phyloP scores from a whole-genome alignment of 2,329 filamentous ascomycete species.

The Fusarium sp. region DNA sequence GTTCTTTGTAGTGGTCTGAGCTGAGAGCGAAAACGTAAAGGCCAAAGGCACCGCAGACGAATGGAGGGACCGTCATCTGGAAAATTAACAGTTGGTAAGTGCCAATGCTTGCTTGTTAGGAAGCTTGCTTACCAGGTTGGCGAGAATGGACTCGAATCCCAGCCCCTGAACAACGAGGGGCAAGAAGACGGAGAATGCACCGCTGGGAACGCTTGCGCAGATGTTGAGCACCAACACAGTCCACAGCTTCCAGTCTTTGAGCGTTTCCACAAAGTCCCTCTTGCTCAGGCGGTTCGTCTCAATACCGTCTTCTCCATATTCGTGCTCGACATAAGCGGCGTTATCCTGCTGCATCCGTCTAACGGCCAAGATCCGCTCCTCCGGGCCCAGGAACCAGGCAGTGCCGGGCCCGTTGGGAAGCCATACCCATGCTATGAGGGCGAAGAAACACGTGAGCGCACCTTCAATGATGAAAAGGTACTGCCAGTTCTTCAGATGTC shows the following conservation, averaged over 20 bases:
- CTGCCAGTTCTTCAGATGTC: constrained; percentile 70
- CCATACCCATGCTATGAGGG: constrained; percentile 47
- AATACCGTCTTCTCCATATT: constrained; percentile 48
- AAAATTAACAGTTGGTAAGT: constrained; percentile 7
- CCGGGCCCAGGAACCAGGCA: constrained; percentile 45
- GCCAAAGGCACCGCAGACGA: constrained; percentile 47
- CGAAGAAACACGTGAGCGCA: constrained; percentile 54
- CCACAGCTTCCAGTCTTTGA: constrained; percentile 50
- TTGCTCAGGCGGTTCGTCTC: constrained; percentile 43
- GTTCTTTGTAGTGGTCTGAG: constrained; percentile 46
- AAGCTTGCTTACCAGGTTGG: constrained; percentile 41
- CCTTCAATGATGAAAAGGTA: constrained; percentile 82
- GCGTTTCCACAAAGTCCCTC: constrained; percentile 46
- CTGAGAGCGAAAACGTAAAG: constrained; percentile 48
- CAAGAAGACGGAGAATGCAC: constrained; percentile 48
- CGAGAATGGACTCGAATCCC: constrained; percentile 48
- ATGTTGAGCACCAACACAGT: constrained; percentile 47
- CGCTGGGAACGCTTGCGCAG: constrained; percentile 48
- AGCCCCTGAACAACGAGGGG: constrained; percentile 48
- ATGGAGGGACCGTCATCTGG: constrained; percentile 49
- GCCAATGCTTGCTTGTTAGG: neutral
- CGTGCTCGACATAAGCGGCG: constrained; percentile 44
- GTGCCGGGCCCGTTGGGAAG: constrained; percentile 46
- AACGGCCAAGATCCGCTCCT: constrained; percentile 43
- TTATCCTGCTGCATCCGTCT: constrained; percentile 45